Evolutionary conservation across 1,284 basidiomycete species (phyloP), one percentile per base, ranked within the genome.

Genomic region (Naganishia liquefaciens): DNA sequence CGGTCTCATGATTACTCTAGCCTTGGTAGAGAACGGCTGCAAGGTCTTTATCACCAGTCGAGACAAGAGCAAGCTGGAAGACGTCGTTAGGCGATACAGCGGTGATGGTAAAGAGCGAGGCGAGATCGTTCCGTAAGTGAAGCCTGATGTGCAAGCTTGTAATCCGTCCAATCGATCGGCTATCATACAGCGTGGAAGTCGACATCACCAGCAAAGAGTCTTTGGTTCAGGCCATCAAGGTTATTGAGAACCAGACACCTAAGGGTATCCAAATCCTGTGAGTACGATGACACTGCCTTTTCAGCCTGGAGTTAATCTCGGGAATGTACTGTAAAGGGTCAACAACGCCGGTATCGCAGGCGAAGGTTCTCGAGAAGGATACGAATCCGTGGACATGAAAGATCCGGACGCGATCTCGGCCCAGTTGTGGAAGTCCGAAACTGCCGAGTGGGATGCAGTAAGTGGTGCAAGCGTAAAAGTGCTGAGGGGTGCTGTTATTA

Each of bases 1-100:
- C 63, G 79, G 79, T 9, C 68, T 79, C 11, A 80, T 80, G 78
- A 74, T 75, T 43, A 75, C 79, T 3, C 74, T 77, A 54, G 76
- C 75, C 0, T 68, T 81, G 27, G 73, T 75, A n/a, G 76, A 76
- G 39, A 80, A 78, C 58, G 79, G 79, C 4, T 78, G 78, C 27
- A 74, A 74, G 44, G 79, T 80, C 27, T 80, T 78, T 72, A 76
- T 80, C 61, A 69, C 69, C 10, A 72, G 72, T 1, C 50, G 76
- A 46, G 70, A 76, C 62, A 67, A 58, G 42, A 73, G 75, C 46
- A 74, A 72, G 43, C 72, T 79, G 40, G 67, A 74, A 51, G 76
- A 75, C 49, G 76, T 77, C 13, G 75, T 74, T n/a, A 70, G 74
- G 68, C 74, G 71, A 57, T 75, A 75, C 67, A 65, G 70, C 42